Base-by-base conservation (phyloP, 2,329 filamentous ascomycete genomes). In the Aspergillus udagawae region DNA sequence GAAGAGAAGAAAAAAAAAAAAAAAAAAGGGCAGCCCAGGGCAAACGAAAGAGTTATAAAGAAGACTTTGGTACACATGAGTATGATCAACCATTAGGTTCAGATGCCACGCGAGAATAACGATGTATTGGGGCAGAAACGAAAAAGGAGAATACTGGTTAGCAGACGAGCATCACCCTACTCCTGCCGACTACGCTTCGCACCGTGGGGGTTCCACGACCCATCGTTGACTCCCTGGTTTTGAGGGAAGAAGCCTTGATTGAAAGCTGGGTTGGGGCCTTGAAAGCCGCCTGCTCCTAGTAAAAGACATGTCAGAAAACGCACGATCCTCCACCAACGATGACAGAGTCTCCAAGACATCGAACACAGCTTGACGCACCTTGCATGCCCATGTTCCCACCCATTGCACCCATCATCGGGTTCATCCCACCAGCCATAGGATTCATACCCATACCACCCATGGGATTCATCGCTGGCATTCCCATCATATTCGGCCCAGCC, bases 181-280 rank as follows among this genome's bases (percentile, higher is more conserved):
- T 92, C 90, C 59, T 89, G 89, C 61, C 90, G 83, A 63, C 89
- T 87, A 63, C 90, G 82, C 77, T 94, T 94, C 3, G 87, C 86
- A 29, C 89, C 89, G 65, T 93, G 90, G 5, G 90, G 90, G 67
- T 93, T 93, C 80, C 89, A 90, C 74, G 85, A 86, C 55, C 87
- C 86, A 57, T 86, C 80, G 47, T 77, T 77, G 32, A 75, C 74
- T 44, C 70, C 75, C 57, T 76, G 75, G 52, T 77, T 77, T 55
- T 79, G 79, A 50, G 80, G 79, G 72, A 91, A 93, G 77, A 91
- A 92, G 57, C 81, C 84, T 41, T 87, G 84, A 69, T 88, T 90
- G 75, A 92, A 93, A 67, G 86, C 84, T 54, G 83, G 81, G 68
- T 84, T 84, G 77, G 87, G 86, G 59, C 81, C 84, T 75, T 86